Conservation (phyloP, 306 rosid species). For the Cicer chorassanicum region DNA sequence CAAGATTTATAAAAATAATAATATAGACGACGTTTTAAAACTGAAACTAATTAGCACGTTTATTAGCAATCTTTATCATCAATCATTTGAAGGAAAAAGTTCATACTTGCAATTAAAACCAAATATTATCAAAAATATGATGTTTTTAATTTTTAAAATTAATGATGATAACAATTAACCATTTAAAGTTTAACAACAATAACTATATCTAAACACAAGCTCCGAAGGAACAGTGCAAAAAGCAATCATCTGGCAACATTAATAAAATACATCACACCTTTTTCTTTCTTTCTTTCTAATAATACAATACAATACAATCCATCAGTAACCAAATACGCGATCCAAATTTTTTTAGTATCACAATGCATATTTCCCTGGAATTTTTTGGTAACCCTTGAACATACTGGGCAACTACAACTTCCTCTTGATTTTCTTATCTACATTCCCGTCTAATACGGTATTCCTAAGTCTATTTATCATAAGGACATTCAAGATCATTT, state of each 20-base stretch:
- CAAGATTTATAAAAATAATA: no score
- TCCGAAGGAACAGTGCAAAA: background rate
- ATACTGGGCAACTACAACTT: slow-evolving; percentile 28
- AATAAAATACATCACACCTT: slow-evolving; percentile 2
- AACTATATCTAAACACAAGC: no score
- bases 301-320: background rate
- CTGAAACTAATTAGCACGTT: no score
- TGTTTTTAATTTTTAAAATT: no score
- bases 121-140: no score
- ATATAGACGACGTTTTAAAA: no score
- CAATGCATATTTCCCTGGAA: background rate
- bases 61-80: no score
- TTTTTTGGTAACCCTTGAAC: slow-evolving; percentile 5
- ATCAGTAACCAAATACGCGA: slow-evolving; percentile 3
- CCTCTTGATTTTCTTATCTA: slow-evolving; percentile 53
- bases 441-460: slow-evolving; percentile 56
- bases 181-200: no score
- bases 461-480: slow-evolving; percentile 55
- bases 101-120: no score
- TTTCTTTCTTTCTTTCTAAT: background rate
- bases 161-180: no score
- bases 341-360: slow-evolving; percentile 20
- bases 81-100: no score
- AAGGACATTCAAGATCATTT: slow-evolving; percentile 60
- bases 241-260: background rate